Conservation (phyloP, 2,329 filamentous ascomycete species). For the Claviceps sp. region DNA sequence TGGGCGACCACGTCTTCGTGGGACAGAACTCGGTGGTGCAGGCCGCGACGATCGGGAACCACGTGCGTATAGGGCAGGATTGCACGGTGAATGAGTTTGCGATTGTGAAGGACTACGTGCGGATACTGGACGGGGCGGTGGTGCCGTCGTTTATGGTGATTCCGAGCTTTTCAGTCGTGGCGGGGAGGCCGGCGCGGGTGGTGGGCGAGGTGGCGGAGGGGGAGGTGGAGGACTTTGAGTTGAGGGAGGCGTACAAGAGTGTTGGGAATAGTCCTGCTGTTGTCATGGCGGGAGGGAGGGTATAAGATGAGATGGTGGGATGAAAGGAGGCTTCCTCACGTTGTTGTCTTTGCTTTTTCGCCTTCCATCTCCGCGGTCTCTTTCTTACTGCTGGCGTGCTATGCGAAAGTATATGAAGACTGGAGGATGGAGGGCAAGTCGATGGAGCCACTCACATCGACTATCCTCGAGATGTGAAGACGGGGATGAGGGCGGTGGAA, state of each 20-base stretch:
- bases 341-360: not conserved
- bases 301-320: too few species aligned
- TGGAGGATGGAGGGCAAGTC: not conserved
- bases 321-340: too few species aligned
- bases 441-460: not conserved
- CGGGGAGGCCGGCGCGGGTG: constrained; percentile 64
- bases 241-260: constrained; percentile 50
- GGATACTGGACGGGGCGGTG: constrained; percentile 71
- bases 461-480: not conserved
- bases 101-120: constrained; percentile 87
- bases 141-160: constrained; percentile 84
- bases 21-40: constrained; percentile 64
- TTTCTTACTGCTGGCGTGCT: not conserved
- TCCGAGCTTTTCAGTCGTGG: constrained; percentile 85
- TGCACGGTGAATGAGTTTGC: constrained; percentile 74
- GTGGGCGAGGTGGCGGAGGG: constrained; percentile 72
- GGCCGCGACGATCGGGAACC: constrained; percentile 68
- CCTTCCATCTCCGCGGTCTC: not conserved
- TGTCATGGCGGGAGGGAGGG: constrained; percentile 6
- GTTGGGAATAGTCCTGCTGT: constrained; percentile 40
- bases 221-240: constrained; percentile 48
- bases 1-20: constrained; percentile 90
- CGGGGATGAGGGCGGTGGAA: not conserved
- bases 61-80: constrained; percentile 71
- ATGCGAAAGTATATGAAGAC: too few species aligned